These are phyloP conservation scores for Russula sp. DNA, from an alignment of 768 basidiomycete genomes.

Conservation along the genomic window DNA sequence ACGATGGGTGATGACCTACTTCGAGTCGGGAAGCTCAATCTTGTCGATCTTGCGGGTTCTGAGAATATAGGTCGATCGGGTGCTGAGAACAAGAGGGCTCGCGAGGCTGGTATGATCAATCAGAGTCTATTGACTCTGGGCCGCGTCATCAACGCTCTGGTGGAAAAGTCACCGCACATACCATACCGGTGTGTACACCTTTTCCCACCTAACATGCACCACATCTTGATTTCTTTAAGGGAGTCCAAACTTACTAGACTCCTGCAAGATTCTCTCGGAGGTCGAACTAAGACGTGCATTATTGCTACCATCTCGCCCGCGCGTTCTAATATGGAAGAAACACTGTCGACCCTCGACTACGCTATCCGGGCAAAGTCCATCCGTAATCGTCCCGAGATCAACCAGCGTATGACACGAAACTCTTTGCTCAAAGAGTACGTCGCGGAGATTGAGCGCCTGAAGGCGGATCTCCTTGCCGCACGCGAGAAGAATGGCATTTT, in stretches of 20 bases:
- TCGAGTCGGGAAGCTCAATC: conserved; percentile 90
- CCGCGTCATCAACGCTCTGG: conserved; percentile 91
- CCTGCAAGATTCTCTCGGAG: conserved; percentile 97
- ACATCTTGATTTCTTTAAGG: conserved; percentile 31
- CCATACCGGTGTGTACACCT: conserved; percentile 69
- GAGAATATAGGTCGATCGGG: conserved; percentile 96
- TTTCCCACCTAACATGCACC: background rate
- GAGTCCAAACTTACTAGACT: conserved; percentile 97
- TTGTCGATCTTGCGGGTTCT: conserved; percentile 95
- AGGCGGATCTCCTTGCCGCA: conserved; percentile 82
- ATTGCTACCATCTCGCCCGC: conserved; percentile 95
- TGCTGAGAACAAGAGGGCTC: conserved; percentile 88
- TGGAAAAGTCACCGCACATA: conserved; percentile 85
- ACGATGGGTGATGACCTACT: conserved; percentile 79
- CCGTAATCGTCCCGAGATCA: conserved; percentile 89
- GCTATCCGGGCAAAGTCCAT: conserved; percentile 94
- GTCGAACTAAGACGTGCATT: conserved; percentile 94
- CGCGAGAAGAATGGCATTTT: conserved; percentile 96
- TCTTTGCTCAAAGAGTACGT: conserved; percentile 91
- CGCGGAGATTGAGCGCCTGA: conserved; percentile 87
- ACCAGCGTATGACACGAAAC: conserved; percentile 89
- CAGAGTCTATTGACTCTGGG: conserved; percentile 95
- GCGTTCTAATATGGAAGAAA: conserved; percentile 92
- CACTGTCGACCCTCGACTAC: conserved; percentile 94
- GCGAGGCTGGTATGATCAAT: conserved; percentile 99